Evolutionary conservation across 805 yeast species (phyloP).

Genomic region (Candida parachauliodes): DNA sequence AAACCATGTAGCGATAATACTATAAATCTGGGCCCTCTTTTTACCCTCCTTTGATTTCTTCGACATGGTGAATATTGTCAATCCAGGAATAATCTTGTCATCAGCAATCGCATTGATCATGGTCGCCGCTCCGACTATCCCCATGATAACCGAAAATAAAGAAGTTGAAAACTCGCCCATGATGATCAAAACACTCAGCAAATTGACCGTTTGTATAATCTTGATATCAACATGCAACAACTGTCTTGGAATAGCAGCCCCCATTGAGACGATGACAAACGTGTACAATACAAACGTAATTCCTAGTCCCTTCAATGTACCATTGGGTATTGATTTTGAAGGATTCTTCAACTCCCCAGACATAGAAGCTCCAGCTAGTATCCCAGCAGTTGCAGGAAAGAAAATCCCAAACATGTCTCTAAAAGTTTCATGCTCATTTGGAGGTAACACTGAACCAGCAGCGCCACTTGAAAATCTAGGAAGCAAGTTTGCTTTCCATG

Average conservation of each 20-base stretch:
- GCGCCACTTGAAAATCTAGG: conserved; percentile 88
- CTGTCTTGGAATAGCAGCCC: conserved; percentile 74
- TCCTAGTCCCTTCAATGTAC: conserved; percentile 82
- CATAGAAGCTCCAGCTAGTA: conserved; percentile 98
- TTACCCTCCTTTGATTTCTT: conserved; percentile 40
- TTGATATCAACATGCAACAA: conserved; percentile 76
- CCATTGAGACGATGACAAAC: conserved; percentile 77
- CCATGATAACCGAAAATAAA: conserved; percentile 89
- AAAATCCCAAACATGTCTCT: conserved; percentile 88
- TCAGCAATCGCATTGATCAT: conserved; percentile 87
- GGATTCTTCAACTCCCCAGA: conserved; percentile 89
- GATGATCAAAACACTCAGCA: conserved; percentile 64
- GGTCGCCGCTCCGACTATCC: conserved; percentile 92
- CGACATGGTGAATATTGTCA: conserved; percentile 45
- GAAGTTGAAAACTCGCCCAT: conserved; percentile 93
- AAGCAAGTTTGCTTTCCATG: conserved; percentile 60
- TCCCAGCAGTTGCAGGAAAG: conserved; percentile 98
- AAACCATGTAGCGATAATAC: conserved; percentile 74
- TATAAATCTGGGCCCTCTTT: conserved; percentile 56
- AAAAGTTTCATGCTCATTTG: conserved; percentile 60
- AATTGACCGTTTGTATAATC: conserved; percentile 75
- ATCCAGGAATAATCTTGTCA: conserved; percentile 83
- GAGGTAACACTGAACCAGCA: conserved; percentile 73
- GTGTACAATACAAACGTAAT: conserved; percentile 76
- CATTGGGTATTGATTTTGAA: conserved; percentile 84